phyloP scores from a whole-genome alignment of 2,329 filamentous ascomycete species.

The Colletotrichum costaricense region DNA sequence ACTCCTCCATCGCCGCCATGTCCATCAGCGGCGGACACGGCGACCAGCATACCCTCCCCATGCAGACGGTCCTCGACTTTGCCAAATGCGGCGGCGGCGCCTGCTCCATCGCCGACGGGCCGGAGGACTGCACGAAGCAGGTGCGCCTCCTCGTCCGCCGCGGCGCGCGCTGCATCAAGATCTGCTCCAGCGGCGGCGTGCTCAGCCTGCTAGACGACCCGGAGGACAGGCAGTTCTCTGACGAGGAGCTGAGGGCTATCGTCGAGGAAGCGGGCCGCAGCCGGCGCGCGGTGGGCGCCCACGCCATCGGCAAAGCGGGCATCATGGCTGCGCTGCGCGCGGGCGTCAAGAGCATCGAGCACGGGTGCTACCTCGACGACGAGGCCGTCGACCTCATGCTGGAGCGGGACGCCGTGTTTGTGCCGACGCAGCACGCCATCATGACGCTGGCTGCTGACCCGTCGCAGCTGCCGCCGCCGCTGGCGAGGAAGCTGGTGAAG shows the following conservation, averaged over 20 bases:
- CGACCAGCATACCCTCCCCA: slow-evolving; percentile 53
- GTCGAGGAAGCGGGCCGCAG: slow-evolving; percentile 55
- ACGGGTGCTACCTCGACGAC: slow-evolving; percentile 59
- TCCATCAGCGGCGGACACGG: slow-evolving; percentile 62
- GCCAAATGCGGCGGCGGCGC: slow-evolving; percentile 45
- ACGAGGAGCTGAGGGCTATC: slow-evolving; percentile 54
- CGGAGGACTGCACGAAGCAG: slow-evolving; percentile 55
- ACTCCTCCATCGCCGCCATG: slow-evolving; percentile 55
- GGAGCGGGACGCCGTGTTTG: slow-evolving; percentile 55
- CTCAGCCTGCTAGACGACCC: slow-evolving; percentile 55
- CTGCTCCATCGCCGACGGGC: slow-evolving; percentile 55
- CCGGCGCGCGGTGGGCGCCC: slow-evolving; percentile 53
- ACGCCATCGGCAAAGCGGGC: slow-evolving; percentile 58
- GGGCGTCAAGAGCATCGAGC: slow-evolving; percentile 59
- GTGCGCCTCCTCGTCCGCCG: slow-evolving; percentile 56
- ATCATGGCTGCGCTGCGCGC: slow-evolving; percentile 57
- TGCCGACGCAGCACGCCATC: slow-evolving; percentile 57
- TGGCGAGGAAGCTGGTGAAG: slow-evolving; percentile 51
- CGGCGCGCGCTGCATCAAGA: slow-evolving; percentile 61
- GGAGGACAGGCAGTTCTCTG: slow-evolving; percentile 55
- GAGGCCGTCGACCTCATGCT: slow-evolving; percentile 57
- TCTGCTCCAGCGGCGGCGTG: slow-evolving; percentile 57
- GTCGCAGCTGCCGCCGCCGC: slow-evolving; percentile 44
- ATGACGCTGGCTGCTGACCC: slow-evolving; percentile 49
- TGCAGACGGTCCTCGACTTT: slow-evolving; percentile 46